phyloP scores from a whole-genome alignment of 306 rosid species.

The Urtica urens region DNA sequence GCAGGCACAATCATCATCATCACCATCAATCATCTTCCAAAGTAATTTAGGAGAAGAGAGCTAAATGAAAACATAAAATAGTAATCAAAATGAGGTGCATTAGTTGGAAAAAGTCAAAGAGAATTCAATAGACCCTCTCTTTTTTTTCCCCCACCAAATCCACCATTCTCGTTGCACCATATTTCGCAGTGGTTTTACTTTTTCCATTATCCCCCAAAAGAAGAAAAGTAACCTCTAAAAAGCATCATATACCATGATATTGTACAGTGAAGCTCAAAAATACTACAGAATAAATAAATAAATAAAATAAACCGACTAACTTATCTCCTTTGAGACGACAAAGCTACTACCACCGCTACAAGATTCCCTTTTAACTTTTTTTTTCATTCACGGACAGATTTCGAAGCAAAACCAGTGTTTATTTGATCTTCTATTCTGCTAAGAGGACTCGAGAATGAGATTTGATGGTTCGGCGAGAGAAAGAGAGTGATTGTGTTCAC shows the following conservation, averaged over 20 bases:
- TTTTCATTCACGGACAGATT: too few species aligned
- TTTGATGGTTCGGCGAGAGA: conserved; percentile 51
- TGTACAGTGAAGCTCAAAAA: conserved; percentile 26
- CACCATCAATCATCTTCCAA: too few species aligned
- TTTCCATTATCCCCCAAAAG: conserved; percentile 11
- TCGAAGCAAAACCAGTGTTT: not conserved
- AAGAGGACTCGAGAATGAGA: conserved; percentile 80
- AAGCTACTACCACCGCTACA: conserved; percentile 13
- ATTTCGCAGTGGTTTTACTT: conserved; percentile 1
- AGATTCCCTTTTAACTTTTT: conserved; percentile 2
- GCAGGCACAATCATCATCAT: too few species aligned
- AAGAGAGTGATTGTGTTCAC: conserved; percentile 77
- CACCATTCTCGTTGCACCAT: conserved; percentile 1
- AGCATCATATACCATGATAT: conserved; percentile 5
- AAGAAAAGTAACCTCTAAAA: conserved; percentile 21
- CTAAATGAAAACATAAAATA: too few species aligned
- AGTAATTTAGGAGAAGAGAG: too few species aligned
- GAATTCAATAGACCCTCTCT: not conserved
- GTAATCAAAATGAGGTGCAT: too few species aligned
- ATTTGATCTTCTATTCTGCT: not conserved
- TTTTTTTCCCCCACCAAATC: not conserved
- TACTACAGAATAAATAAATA: not conserved
- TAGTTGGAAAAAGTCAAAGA: too few species aligned
- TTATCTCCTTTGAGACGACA: conserved; percentile 39
- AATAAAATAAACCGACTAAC: conserved; percentile 25